Evolutionary conservation across 768 basidiomycete species (phyloP), one percentile per base, ranked within the genome.

Genomic region (Hypholoma sublateritium): DNA sequence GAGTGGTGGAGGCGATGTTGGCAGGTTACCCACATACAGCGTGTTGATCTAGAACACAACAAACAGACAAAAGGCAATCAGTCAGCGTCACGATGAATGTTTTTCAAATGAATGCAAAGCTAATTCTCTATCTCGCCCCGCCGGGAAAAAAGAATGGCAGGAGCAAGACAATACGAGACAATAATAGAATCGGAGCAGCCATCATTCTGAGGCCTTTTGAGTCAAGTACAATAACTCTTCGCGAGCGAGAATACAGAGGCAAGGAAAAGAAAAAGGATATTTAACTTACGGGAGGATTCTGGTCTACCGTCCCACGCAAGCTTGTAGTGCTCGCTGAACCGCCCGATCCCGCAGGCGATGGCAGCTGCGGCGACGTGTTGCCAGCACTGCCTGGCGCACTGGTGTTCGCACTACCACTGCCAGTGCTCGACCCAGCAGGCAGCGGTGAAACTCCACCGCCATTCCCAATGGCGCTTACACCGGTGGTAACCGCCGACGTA

Each of bases 21-120:
- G 97, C 57, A 99, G 74, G 65, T 98, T 98, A 44, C 97, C 97
- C n/a, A 99, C 95, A 67, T 98, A 98, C n/a, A 99, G 79, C 0
- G 97, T 99, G 67, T 97, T 98, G 73, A 98, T 98, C 84, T 89
- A 50, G 17, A 62, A 46, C 42, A 65, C 16, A 50, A 53, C 37
- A 61, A 16, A 24, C 55, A 35, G 54, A 53, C 46, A 57, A 58
- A 46, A 56, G 50, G 28, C 24, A 54, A 46, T n/a, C 21, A 36
- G 35, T 47, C 21, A 42, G 34, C 25, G 37, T 19, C 21, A 35
- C 39, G 35, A 46, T 46, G 11, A 34, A 53, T 46, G 32, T 45
- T 44, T 19, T 42, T n/a, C 19, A 34, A 45, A 45, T 35, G 39
- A 52, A 53, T 53, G 43, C 42, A 45, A 32, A n/a, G 22, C 17